Percentiles rank a stretch among this genome's conserved stretches.
Evolutionary conservation across 352 stramenopile genomes (phyloP).

Genomic region (Phytopythium aichiense): DNA sequence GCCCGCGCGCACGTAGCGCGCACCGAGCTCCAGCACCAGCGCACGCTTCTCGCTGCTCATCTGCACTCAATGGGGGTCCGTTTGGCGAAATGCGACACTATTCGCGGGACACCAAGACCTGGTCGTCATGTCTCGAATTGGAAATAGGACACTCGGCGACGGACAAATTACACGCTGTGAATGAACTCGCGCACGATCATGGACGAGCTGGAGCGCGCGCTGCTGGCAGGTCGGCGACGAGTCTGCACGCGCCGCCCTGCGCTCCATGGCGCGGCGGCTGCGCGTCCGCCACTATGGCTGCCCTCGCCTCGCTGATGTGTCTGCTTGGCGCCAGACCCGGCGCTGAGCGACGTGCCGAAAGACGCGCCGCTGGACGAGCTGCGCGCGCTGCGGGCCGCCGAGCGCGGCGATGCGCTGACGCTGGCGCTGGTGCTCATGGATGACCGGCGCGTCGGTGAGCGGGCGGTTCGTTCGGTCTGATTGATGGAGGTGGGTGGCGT

Average conservation of each 20-base stretch:
- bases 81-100: neutral
- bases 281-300: too few relatives aligned
- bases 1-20: conserved; percentile 61
- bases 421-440: conserved; percentile 14
- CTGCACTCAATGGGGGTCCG: neutral
- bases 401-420: conserved; percentile 11
- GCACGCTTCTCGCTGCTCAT: conserved; percentile 45
- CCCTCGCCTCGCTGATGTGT: neutral
- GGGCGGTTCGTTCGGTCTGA: neutral
- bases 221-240: conserved; percentile 12
- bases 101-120: neutral
- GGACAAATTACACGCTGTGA: too few relatives aligned
- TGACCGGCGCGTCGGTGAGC: conserved; percentile 9
- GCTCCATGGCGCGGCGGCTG: too few relatives aligned
- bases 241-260: too few relatives aligned
- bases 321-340: conserved; percentile 9
- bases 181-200: neutral
- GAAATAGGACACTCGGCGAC: neutral
- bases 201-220: conserved; percentile 8
- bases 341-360: conserved; percentile 10
- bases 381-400: conserved; percentile 9
- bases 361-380: conserved; percentile 12
- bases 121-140: too few relatives aligned
- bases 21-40: conserved; percentile 78
- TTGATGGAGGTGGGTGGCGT: neutral